Percentiles rank a stretch among this genome's conserved stretches.
Evolutionary conservation across 139 green algal genomes (phyloP).

Genomic region (Ostreobium quekettii): DNA sequence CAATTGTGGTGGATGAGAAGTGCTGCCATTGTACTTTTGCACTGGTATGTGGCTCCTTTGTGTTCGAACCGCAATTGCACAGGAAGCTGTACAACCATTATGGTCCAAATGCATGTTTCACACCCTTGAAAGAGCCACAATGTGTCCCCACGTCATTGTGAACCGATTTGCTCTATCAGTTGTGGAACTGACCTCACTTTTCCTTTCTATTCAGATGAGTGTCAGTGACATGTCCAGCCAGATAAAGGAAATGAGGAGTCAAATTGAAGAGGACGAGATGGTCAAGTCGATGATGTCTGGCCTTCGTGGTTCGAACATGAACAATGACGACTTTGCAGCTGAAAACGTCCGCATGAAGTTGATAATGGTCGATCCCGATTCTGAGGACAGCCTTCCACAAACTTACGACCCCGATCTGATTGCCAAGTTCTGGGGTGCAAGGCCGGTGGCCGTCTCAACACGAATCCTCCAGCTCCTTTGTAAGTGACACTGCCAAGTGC

Average conservation of each 20-base stretch:
- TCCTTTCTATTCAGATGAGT: neutral
- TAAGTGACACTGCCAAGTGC: constrained; percentile 8
- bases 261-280: constrained; percentile 68
- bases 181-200: too few relatives aligned
- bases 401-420: constrained; percentile 84
- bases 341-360: constrained; percentile 60
- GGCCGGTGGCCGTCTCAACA: constrained; percentile 71
- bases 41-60: too few relatives aligned
- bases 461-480: constrained; percentile 80
- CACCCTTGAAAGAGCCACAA: too few relatives aligned
- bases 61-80: too few relatives aligned
- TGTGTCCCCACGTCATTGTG: too few relatives aligned
- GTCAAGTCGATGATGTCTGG: constrained; percentile 72
- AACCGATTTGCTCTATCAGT: too few relatives aligned
- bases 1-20: too few relatives aligned
- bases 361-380: constrained; percentile 36
- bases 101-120: too few relatives aligned
- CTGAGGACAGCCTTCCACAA: constrained; percentile 61
- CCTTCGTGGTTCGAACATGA: constrained; percentile 73
- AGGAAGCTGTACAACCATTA: too few relatives aligned
- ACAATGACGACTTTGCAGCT: constrained; percentile 80
- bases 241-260: constrained; percentile 45
- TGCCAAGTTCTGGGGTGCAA: constrained; percentile 66
- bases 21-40: too few relatives aligned
- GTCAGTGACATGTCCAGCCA: constrained; percentile 50